phyloP scores from a whole-genome alignment of 2,329 filamentous ascomycete genomes.

The Neonectria hederae region DNA sequence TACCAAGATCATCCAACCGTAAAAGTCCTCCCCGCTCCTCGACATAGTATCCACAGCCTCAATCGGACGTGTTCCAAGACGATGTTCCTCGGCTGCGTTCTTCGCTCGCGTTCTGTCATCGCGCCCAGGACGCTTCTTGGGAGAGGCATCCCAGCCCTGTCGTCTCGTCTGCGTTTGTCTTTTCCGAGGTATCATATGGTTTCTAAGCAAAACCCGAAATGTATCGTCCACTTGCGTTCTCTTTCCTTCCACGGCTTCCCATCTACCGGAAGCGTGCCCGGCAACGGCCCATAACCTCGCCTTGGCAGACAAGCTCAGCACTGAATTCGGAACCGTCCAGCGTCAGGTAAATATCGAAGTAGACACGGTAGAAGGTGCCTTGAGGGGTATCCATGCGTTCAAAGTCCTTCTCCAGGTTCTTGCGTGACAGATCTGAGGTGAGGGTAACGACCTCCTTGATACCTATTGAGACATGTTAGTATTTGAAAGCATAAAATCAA shows the following conservation, averaged over 20 bases:
- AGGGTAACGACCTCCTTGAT: slow-evolving; percentile 99
- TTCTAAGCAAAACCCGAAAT: slow-evolving; percentile 38
- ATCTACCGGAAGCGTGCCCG: slow-evolving; percentile 81
- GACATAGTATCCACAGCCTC: slow-evolving; percentile 19
- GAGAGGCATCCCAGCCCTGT: neutral
- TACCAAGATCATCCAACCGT: slow-evolving; percentile 25
- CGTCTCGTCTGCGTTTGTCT: slow-evolving; percentile 21
- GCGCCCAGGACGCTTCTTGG: neutral
- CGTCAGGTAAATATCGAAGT: slow-evolving; percentile 86
- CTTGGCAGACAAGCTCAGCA: slow-evolving; percentile 97
- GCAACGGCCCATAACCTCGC: slow-evolving; percentile 98
- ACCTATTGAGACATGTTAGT: slow-evolving; percentile 63
- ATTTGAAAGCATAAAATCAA: neutral
- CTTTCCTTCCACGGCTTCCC: slow-evolving; percentile 13
- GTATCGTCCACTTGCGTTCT: slow-evolving; percentile 33
- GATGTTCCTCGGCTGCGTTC: slow-evolving; percentile 11
- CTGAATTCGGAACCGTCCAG: slow-evolving; percentile 98
- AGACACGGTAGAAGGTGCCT: slow-evolving; percentile 90
- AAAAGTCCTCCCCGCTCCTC: slow-evolving; percentile 2
- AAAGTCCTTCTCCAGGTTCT: slow-evolving; percentile 99
- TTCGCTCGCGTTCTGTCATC: slow-evolving; percentile 9
- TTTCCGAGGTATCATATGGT: slow-evolving; percentile 43
- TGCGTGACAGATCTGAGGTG: slow-evolving; percentile 94
- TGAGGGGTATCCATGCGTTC: slow-evolving; percentile 99
- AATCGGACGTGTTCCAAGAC: slow-evolving; percentile 3